Conservation (phyloP, 352 stramenopile genomes). For the Achlya hypogyna region DNA sequence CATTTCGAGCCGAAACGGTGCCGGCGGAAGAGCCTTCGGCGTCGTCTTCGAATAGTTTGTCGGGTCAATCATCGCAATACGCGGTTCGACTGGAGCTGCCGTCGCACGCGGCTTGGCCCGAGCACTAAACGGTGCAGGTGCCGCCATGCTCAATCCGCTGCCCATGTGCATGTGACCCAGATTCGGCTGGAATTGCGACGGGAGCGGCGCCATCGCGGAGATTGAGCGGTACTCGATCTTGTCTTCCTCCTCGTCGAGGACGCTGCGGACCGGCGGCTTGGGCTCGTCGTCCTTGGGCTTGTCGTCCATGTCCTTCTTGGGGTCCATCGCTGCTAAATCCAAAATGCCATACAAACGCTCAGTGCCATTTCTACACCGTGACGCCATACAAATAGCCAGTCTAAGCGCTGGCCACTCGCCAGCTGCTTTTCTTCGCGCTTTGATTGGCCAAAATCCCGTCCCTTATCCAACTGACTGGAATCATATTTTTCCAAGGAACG, state of each 20-base stretch:
- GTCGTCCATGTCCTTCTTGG: not conserved
- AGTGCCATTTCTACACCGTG: not conserved
- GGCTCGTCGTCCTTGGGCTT: not conserved
- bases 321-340: not conserved
- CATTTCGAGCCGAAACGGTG: slow-evolving; percentile 74
- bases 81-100: not conserved
- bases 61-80: slow-evolving; percentile 29
- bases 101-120: not conserved
- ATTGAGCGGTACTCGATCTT: slow-evolving; percentile 18
- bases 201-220: not conserved
- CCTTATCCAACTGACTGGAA: slow-evolving; percentile 7
- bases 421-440: not conserved
- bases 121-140: not conserved
- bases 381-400: not conserved
- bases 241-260: slow-evolving; percentile 14
- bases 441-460: not conserved
- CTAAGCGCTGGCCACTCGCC: not conserved
- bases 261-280: not conserved
- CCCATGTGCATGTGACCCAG: slow-evolving; percentile 12
- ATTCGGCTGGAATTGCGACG: not conserved
- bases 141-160: not conserved
- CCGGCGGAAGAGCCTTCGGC: slow-evolving; percentile 53
- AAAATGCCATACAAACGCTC: not conserved
- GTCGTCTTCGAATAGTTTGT: slow-evolving; percentile 71
- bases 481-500: not conserved